Base-by-base conservation (phyloP, 345 rosid genomes). In the Linum tenue region DNA sequence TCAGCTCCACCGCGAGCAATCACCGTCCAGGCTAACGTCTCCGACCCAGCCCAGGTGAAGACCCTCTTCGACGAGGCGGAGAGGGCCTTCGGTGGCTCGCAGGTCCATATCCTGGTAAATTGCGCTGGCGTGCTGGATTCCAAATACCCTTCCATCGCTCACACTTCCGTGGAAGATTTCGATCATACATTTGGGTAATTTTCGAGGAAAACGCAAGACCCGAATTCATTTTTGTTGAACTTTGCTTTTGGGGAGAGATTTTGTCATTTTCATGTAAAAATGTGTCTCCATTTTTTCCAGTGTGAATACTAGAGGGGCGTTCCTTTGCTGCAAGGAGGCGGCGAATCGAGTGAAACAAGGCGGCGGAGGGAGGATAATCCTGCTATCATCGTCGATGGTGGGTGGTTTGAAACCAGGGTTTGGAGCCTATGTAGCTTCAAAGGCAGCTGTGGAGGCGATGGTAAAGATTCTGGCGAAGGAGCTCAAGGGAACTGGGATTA, bases 371-470 rank as follows among this genome's bases (percentile, higher is more conserved):
- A 36, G 75, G 11, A 79, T 76, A 53, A 64, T 79, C 48, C 0
- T 69, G 37, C n/a, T 76, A 31, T 53, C 80, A 2, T 51, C 80
- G 3, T 79, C 83, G 2, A 12, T 71, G 31, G 72, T 22, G 4
- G 72, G 56, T 14, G 56, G 58, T 41, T 22, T 74, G 41, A 65
- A 5, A 70, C 76, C 78, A 8, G 66, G 67, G 0, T 44, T 43
- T 3, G 80, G 73, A 22, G 73, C 65, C 3, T 71, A 79, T 58
- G 55, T 76, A 12, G 80, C 83, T 11, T 71, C 83, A 1, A 79
- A 79, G 61, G 76, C 76, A 22, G 83, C 80, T 3, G 76, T 71
- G 7, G 83, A 80, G 70, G 62, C 70, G 11, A 68, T 74, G 73
- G 37, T 67, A n/a, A 76, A 65, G 72, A 66, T 76, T 40, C 70